A percentile compares a stretch with the other conserved stretches of the same genome.
Conservation (phyloP, 1,284 basidiomycete genomes). For the Athelia psychrophila region DNA sequence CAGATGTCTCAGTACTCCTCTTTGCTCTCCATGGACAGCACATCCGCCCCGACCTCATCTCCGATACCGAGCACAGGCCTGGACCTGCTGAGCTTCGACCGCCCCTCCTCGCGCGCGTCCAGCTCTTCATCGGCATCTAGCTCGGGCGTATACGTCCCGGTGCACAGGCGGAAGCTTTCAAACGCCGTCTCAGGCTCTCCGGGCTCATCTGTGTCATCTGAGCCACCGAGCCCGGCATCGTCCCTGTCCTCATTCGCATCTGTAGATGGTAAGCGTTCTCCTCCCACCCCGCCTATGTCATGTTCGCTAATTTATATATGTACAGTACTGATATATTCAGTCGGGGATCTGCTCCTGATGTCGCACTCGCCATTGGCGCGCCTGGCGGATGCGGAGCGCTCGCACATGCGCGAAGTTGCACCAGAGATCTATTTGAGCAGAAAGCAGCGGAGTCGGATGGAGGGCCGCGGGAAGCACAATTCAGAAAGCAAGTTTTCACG, state of each 20-base stretch:
- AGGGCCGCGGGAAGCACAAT: background rate
- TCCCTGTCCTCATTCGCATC: background rate
- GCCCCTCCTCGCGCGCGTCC: background rate
- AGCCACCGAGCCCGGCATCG: background rate
- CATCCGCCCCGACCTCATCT: too few relatives aligned
- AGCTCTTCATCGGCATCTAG: background rate
- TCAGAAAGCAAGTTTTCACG: background rate
- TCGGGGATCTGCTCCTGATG: background rate
- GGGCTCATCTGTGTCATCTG: background rate
- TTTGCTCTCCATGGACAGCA: too few relatives aligned
- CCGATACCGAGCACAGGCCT: too few relatives aligned
- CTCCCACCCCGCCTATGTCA: too few relatives aligned
- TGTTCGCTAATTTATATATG: too few relatives aligned
- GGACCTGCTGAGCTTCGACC: too few relatives aligned
- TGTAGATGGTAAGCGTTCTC: background rate
- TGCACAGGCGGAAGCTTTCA: background rate
- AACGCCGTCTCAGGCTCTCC: background rate
- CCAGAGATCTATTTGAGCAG: background rate
- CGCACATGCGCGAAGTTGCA: background rate
- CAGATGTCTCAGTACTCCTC: too few relatives aligned
- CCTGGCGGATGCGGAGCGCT: background rate
- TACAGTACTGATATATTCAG: background rate
- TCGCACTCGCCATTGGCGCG: background rate
- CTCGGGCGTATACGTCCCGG: background rate
- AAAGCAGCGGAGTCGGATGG: background rate